Percentiles rank a stretch among this genome's conserved stretches.
phyloP scores from a whole-genome alignment of 192 early-diverging fungal species.

The Backusella tuberculispora region DNA sequence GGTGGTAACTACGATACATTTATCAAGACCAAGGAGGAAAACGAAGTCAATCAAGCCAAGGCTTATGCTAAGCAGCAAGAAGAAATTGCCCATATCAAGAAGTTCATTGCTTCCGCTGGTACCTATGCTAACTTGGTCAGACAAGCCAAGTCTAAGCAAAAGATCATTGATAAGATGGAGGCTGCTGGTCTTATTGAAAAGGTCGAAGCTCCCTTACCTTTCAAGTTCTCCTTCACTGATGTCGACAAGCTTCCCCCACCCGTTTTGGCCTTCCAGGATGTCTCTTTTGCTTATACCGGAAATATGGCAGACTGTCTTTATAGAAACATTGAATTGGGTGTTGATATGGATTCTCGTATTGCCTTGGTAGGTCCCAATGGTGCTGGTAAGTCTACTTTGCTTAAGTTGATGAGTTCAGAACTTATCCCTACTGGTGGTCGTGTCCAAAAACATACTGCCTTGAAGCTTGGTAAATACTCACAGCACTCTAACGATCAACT shows the following conservation, averaged over 20 bases:
- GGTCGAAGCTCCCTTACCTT: conserved; percentile 73
- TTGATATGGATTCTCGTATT: conserved; percentile 98
- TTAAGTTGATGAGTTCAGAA: conserved; percentile 95
- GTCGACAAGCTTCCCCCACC: conserved; percentile 92
- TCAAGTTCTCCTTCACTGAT: conserved; percentile 90
- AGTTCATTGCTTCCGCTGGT: conserved; percentile 98
- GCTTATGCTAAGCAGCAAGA: conserved; percentile 99
- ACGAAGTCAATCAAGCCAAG: conserved; percentile 99
- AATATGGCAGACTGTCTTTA: conserved; percentile 85
- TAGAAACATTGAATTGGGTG: conserved; percentile 87
- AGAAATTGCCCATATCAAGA: conserved; percentile 98
- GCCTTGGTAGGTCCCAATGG: conserved; percentile 97
- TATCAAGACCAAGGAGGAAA: conserved; percentile 92
- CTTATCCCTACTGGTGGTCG: conserved; percentile 83
- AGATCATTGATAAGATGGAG: conserved; percentile 99
- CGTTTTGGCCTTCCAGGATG: conserved; percentile 90
- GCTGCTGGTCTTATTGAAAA: conserved; percentile 97
- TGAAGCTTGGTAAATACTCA: conserved; percentile 96
- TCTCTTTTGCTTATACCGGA: conserved; percentile 92
- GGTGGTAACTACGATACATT: conserved; percentile 97
- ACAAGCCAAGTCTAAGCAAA: conserved; percentile 98
- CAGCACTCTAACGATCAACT: conserved; percentile 99
- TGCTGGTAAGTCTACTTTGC: conserved; percentile 94
- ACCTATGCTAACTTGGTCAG: conserved; percentile 98
- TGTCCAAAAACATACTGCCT: conserved; percentile 85